Base-by-base conservation (phyloP, 352 stramenopile genomes). In the Phytopythium montanum region DNA sequence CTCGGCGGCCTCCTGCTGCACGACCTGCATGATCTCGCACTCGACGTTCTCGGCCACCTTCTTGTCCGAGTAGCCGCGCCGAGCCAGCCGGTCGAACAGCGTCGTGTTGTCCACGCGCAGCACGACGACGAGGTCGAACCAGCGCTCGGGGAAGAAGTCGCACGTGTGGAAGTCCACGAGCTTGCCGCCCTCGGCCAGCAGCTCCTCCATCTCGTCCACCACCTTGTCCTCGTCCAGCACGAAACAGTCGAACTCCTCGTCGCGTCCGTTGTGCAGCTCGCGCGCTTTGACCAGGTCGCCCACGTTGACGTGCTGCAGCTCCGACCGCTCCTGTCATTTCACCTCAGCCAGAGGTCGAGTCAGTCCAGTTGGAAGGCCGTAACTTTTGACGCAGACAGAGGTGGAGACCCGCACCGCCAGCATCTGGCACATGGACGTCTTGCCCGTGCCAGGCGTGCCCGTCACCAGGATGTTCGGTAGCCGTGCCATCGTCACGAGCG, bases 11-110 rank as follows among this genome's bases (percentile, higher is more conserved):
- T 99, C 97, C 56, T 99, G 96, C 13, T 98, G 71, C 53, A 99
- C 90, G 10, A 99, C 92, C 72, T 96, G 90, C 96, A 99, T 99
- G 70, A 99, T 99, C 79, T 99, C 97, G 61, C 92, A 98, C 73
- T 98, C 82, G 69, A 98, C 92, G 70, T 99, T 99, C 73, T 99
- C 96, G 18, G 66, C 65, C 65, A 97, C 73, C 65, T 99, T 99
- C 70, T 97, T 97, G 56, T 98, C 85, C 60, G 74, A 92, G 73
- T 99, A 99, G 28, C 94, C 94, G 61, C 88, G 85, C 60, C 81
- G 80, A 34, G 84, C 70, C 36, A 97, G 72, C 13, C 89, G 84
- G 62, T 97, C 89, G 55, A 93, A 97, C n/a, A 97, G 81, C 62
- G 79, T 95, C 64, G 89, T 98, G 73, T 85, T 99, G 60, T 97